Base-by-base conservation (phyloP, 192 early-diverging fungal species). In the Coemansia sp. region DNA sequence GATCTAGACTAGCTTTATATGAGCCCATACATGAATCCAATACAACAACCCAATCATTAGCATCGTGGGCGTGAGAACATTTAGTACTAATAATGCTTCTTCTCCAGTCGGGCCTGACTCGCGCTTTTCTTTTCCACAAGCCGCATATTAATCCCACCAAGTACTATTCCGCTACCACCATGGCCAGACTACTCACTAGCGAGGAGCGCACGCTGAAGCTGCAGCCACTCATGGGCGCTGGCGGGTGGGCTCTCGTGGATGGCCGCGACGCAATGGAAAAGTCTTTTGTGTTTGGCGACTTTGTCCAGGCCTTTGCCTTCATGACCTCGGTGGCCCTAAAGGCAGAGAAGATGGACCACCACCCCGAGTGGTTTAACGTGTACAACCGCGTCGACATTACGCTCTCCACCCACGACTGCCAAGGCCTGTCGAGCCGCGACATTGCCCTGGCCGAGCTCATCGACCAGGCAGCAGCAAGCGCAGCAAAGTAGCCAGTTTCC, bases 341-440 rank as follows among this genome's bases (percentile, higher is more conserved):
- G 35, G 94, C 94, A 35, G 97, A 99, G 48, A 94, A 93, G 75
- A 85, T 87, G 73, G 92, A 95, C 66, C 96, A 99, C 76, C 96
- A 99, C 66, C 96, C 96, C 21, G 96, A 97, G 75, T 93, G 92
- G 92, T 92, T 92, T 72, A 93, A 93, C 72, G 95, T 99, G 26
- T 99, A 99, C 80, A 94, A 96, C 84, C 76, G 86, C 31, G 93
- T 96, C 14, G 88, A 94, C 28, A 82, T 99, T 66, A 94, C 93
- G 6, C 80, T 95, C 61, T 85, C 96, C 2, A 97, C 96, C 6
- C 95, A 96, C 70, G 94, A 95, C 70, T 91, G 89, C 76, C 84
- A 89, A 58, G 95, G 95, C 23, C 72, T 97, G 3, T 92, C 90
- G 33, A 61, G 65, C 25, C 75, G 88, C 41, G 96, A 97, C 66